These are phyloP conservation scores for Massarina eburnea DNA, from an alignment of 2,329 filamentous ascomycete species.

Conservation along the genomic window DNA sequence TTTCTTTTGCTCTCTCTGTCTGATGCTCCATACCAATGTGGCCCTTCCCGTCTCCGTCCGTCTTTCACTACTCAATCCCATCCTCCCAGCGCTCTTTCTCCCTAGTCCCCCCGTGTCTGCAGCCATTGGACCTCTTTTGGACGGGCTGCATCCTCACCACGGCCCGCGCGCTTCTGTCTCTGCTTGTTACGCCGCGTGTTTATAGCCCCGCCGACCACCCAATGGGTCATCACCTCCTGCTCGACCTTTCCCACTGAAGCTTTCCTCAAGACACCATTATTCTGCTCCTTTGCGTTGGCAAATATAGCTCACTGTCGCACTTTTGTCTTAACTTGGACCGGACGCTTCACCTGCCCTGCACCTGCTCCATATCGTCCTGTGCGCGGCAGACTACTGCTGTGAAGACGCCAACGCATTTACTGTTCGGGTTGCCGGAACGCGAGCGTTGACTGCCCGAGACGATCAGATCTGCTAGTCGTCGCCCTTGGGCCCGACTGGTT, in stretches of 20 bases:
- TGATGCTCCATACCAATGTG: slow-evolving; percentile 32
- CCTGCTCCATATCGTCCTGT: slow-evolving; percentile 34
- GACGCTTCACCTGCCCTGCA: slow-evolving; percentile 39
- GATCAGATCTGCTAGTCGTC: slow-evolving; percentile 25
- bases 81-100: slow-evolving; percentile 20
- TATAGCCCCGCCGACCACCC: slow-evolving; percentile 18
- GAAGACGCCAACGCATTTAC: slow-evolving; percentile 31
- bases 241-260: slow-evolving; percentile 21
- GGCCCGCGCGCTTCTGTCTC: slow-evolving; percentile 14
- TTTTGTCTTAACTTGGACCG: slow-evolving; percentile 37
- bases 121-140: slow-evolving; percentile 29
- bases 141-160: slow-evolving; percentile 11
- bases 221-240: slow-evolving; percentile 19
- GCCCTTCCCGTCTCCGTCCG: slow-evolving; percentile 21
- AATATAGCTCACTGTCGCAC: slow-evolving; percentile 37
- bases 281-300: slow-evolving; percentile 13
- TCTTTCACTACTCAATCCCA: slow-evolving; percentile 19
- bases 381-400: slow-evolving; percentile 28
- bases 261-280: slow-evolving; percentile 14
- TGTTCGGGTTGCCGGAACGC: slow-evolving; percentile 31
- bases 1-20: slow-evolving; percentile 33
- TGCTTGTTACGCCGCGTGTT: slow-evolving; percentile 25
- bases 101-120: slow-evolving; percentile 27
- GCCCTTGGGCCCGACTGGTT: slow-evolving; percentile 27
- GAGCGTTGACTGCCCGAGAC: slow-evolving; percentile 41